Evolutionary conservation across 306 rosid species (phyloP), one percentile per base, ranked within the genome.

Genomic region (Argentina anserina): DNA sequence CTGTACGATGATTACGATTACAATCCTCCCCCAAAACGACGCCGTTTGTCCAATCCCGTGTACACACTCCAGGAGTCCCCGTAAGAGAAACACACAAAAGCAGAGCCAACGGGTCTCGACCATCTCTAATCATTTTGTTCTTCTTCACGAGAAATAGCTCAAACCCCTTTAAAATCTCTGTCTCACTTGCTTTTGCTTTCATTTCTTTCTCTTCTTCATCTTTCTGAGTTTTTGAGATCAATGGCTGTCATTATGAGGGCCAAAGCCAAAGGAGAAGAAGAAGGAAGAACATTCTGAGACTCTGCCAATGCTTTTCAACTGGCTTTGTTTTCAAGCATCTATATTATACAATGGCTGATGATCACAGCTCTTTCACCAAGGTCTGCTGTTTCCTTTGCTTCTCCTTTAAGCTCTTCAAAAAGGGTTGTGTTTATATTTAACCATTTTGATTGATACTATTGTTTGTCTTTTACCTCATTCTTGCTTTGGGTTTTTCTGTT

Each of bases 301-400:
- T 77, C 31, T 79, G 77, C 69, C 63, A 47, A 89, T 93, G 96
- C 89, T 85, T 86, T 86, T 90, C 88, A 83, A 61, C 70, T 72
- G 28, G 52, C 75, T 76, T 90, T 71, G 79, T 74, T 80, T 86
- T 85, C 87, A 87, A 89, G 84, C 90, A 76, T 73, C 73, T 61
- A 86, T 84, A 80, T 71, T 61, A 86, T 84, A 80, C 89, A 80
- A 94, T 94, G 99, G 95, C 96, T 9, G 97, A 91, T 71, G 93
- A 88, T 81, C 89, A 74, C 43, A 79, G 81, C 79, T 87, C 85
- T 88, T 89, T 83, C 84, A 49, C 88, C 75, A 91, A 94, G 97
- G 99, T 94, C 47, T 55, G 82, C 15, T 25, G 7, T 40, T 64
- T 3, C 43, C 15, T 26, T 26, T 52, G 36, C 33, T 82, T 81